Evolutionary conservation across 2,329 filamentous ascomycete species (phyloP).

Genomic region (Aspergillus fumigatus): DNA sequence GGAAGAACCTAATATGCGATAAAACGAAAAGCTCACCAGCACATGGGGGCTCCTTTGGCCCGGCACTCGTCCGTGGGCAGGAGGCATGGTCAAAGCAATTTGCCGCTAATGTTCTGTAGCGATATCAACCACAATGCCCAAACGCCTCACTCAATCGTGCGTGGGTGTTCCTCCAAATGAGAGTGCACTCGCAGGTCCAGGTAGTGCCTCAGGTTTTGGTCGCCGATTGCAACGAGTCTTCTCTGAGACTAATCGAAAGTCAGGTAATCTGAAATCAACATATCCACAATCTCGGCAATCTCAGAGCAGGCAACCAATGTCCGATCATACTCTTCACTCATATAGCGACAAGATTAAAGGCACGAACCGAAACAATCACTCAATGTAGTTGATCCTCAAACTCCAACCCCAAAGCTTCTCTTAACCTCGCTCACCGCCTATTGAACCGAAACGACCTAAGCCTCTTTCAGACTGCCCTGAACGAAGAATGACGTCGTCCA

Average conservation of each 20-base stretch:
- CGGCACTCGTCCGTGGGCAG: constrained; percentile 26
- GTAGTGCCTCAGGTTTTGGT: neutral
- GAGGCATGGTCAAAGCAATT: constrained; percentile 21
- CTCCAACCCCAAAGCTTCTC: neutral
- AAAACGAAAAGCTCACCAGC: constrained; percentile 30
- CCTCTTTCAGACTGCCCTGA: neutral
- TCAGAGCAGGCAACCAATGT: neutral
- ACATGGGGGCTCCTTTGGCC: constrained; percentile 43
- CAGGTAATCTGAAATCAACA: neutral
- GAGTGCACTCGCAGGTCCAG: neutral
- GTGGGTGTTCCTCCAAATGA: neutral
- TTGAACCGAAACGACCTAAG: neutral
- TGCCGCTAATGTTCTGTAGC: neutral
- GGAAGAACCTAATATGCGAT: neutral
- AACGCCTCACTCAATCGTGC: neutral
- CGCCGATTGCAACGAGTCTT: neutral
- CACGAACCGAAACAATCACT: neutral
- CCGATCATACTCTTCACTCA: neutral
- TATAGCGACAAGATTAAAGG: neutral
- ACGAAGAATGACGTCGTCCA: constrained; percentile 11
- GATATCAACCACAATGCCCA: neutral
- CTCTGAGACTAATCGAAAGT: neutral
- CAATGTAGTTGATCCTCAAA: neutral
- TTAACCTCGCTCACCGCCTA: constrained; percentile 5
- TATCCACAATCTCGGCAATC: neutral